Base-by-base conservation (phyloP, 2,329 filamentous ascomycete genomes). In the Monosporascus sp. region DNA sequence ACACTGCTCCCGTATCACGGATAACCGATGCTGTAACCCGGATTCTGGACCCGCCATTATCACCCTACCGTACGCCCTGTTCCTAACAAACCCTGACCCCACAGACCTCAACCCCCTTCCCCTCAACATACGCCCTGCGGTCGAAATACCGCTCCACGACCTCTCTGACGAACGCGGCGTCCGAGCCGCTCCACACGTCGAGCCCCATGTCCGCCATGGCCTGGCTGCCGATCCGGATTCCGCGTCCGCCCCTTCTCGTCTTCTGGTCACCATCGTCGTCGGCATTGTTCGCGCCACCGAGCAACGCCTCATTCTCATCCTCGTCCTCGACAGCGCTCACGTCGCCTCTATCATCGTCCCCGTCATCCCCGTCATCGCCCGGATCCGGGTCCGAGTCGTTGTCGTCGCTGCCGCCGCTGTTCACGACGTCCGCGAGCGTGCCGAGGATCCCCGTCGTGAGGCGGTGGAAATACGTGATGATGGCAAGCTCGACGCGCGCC, bases 401-500 rank as follows among this genome's bases (percentile, higher is more conserved):
- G 39, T 78, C 76, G 20, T 54, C 54, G 7, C 59, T 60, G 48
- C 58, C 54, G 1, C 45, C 50, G 49, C 50, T 61, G 52, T 83
- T 78, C 6, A 89, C 79, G 3, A 89, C 71, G 56, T 85, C 82
- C 0, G 79, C 78, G 50, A 91, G 67, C 3, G 81, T 79, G 1
- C 77, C 77, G 22, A 93, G 71, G 44, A 90, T 77, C 60, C 82
- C 76, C 2, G 81, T 80, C 0, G 89, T 91, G 49, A 90, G 75
- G 1, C 88, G 82, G 69, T 92, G 89, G 68, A 93, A 93, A 68
- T 91, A 94, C 1, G 88, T 85, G 51, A 92, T 88, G 49, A 90
- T 81, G 41, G 85, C 82, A 55, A 90, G 83, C 64, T 91, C 87
- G 11, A 81, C 66, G 47, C 73, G 69, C 45, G 79, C 78, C 58